Evolutionary conservation across 2,329 filamentous ascomycete genomes (phyloP), one percentile per base, ranked within the genome.

Genomic region (Biscogniauxia sp.): DNA sequence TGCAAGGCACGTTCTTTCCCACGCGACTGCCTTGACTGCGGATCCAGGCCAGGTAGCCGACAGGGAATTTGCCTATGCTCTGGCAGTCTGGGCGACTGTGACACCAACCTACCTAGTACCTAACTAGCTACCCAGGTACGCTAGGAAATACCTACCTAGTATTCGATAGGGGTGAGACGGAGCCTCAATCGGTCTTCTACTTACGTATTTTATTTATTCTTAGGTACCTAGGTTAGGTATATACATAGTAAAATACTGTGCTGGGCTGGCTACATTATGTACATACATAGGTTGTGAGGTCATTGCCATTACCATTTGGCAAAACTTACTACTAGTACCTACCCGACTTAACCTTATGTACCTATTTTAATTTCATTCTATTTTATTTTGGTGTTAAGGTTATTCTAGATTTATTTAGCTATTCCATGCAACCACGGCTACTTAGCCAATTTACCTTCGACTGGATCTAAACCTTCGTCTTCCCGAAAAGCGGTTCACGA

Each of bases 1-100:
- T 59, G n/a, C 64, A 66, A 64, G 64, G 66, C 63, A 66, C 63
- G 61, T 64, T 62, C 57, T 58, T 58, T 69, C 57, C 68, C 68
- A 70, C 68, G 68, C 65, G 68, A 67, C 61, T 63, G 65, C 68
- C 65, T 64, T 64, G 28, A 20, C 37, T 20, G 19, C 11, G 11
- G 19, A 20, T 51, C 50, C 19, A 51, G 50, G 20, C 20, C 9
- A 51, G 50, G 19, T 51, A 51, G 50, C 50, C 50, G 19, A 20
- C 19, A 51, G 20, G 50, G 20, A 20, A 20, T 51, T 19, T 51
- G 19, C 20, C n/a, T n/a, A n/a, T n/a, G n/a, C n/a, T n/a, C n/a
- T n/a, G n/a, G n/a, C n/a, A n/a, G n/a, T 51, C 19, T 25, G 20
- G 20, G 15, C 9, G 50, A 3, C 9, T 9, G 50, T 20, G 19